These are phyloP conservation scores for Didymosphaeria variabile DNA, from an alignment of 2,329 filamentous ascomycete species.

Conservation along the genomic window DNA sequence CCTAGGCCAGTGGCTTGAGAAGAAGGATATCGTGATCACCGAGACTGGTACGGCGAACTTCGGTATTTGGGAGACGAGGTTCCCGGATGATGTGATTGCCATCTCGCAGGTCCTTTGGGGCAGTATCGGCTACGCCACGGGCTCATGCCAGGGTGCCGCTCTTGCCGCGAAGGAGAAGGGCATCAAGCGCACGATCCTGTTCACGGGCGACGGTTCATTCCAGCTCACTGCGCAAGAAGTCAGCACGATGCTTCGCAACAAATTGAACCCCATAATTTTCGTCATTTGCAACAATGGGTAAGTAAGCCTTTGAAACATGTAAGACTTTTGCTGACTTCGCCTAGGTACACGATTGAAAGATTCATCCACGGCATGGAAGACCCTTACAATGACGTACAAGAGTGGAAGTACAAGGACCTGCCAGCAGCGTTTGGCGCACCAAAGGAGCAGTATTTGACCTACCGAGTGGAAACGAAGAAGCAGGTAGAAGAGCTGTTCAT, in stretches of 20 bases:
- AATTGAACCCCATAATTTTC: slow-evolving; percentile 81
- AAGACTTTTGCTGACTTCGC: not conserved
- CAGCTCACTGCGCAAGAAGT: slow-evolving; percentile 87
- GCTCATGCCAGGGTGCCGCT: slow-evolving; percentile 72
- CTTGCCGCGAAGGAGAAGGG: slow-evolving; percentile 75
- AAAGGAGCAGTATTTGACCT: slow-evolving; percentile 67
- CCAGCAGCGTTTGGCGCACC: slow-evolving; percentile 73
- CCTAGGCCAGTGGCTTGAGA: slow-evolving; percentile 74
- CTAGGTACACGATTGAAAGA: slow-evolving; percentile 78
- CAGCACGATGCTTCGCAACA: slow-evolving; percentile 81
- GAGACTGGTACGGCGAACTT: slow-evolving; percentile 91
- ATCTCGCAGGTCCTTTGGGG: slow-evolving; percentile 82
- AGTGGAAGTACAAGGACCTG: slow-evolving; percentile 77
- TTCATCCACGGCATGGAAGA: slow-evolving; percentile 86
- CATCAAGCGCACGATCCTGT: slow-evolving; percentile 75
- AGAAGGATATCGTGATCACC: slow-evolving; percentile 80
- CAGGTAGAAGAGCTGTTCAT: slow-evolving; percentile 73
- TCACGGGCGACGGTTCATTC: slow-evolving; percentile 89
- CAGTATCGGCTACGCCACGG: slow-evolving; percentile 72
- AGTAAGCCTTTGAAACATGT: not conserved
- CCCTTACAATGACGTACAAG: slow-evolving; percentile 80
- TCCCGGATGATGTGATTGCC: slow-evolving; percentile 79
- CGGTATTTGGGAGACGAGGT: slow-evolving; percentile 85
- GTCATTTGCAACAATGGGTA: slow-evolving; percentile 88
- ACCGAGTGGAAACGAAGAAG: slow-evolving; percentile 73